phyloP scores from a whole-genome alignment of 1,139 yeast species.

The Candida pseudoviswanathii region DNA sequence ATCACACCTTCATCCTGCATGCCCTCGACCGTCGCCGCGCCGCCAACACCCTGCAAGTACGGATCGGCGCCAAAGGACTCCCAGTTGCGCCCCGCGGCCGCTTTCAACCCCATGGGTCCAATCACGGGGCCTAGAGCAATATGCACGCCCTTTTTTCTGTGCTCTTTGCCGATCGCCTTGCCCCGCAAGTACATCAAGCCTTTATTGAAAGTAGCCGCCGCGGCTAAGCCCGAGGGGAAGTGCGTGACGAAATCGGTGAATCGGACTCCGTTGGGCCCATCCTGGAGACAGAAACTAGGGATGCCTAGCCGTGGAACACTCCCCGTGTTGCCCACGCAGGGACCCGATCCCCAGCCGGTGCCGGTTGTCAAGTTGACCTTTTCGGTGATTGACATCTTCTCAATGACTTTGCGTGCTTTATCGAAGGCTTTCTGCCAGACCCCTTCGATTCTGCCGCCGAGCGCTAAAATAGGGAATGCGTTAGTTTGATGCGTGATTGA shows the following conservation, averaged over 20 bases:
- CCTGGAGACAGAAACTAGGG: conserved; percentile 62
- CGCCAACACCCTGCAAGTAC: conserved; percentile 58
- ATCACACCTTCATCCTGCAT: conserved; percentile 61
- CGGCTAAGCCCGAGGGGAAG: conserved; percentile 61
- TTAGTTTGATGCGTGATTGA: neutral
- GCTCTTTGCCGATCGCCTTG: conserved; percentile 59
- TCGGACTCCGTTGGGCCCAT: conserved; percentile 67
- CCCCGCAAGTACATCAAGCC: conserved; percentile 56
- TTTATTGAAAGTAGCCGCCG: conserved; percentile 61
- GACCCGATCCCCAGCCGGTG: conserved; percentile 66
- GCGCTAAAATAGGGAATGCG: conserved; percentile 22
- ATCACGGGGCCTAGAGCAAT: conserved; percentile 62
- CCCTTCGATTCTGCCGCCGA: conserved; percentile 45
- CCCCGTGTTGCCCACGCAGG: conserved; percentile 68
- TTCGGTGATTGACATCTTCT: conserved; percentile 58
- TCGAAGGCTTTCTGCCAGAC: conserved; percentile 61
- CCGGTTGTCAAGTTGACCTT: conserved; percentile 68
- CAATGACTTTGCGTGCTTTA: conserved; percentile 53
- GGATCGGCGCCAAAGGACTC: conserved; percentile 70
- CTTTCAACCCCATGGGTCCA: conserved; percentile 66
- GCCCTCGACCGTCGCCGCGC: conserved; percentile 56
- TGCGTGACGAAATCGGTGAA: conserved; percentile 58
- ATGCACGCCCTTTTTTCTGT: conserved; percentile 59
- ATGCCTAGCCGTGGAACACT: conserved; percentile 58
- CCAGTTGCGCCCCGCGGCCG: conserved; percentile 68